Percentiles rank a stretch among this genome's conserved stretches.
phyloP scores from a whole-genome alignment of 179 eudicot species.

The Spinacia oleracea region DNA sequence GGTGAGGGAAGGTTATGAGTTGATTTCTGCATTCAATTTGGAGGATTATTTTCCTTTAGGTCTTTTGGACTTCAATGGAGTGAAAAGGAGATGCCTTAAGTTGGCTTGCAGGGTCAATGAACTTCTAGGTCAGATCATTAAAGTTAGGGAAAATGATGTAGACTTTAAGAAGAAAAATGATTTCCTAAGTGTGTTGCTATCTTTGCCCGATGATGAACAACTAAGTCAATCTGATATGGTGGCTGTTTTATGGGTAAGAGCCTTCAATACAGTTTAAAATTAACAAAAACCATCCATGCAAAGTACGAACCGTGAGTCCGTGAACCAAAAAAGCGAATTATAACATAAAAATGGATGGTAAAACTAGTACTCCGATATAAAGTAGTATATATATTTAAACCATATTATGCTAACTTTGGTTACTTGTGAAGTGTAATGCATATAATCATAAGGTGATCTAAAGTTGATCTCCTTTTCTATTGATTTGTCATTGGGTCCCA shows the following conservation, averaged over 20 bases:
- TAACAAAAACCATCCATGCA: too few relatives aligned
- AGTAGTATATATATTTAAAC: neutral
- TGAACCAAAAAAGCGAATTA: too few relatives aligned
- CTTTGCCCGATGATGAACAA: slow-evolving; percentile 39
- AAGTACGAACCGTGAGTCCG: too few relatives aligned
- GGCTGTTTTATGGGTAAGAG: slow-evolving; percentile 54
- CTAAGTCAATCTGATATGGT: slow-evolving; percentile 39
- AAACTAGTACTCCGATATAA: too few relatives aligned
- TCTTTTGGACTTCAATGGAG: slow-evolving; percentile 40
- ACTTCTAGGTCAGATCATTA: slow-evolving; percentile 37
- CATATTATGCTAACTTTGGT: neutral
- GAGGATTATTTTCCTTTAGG: slow-evolving; percentile 39
- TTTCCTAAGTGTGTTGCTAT: slow-evolving; percentile 41
- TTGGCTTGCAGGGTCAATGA: slow-evolving; percentile 36
- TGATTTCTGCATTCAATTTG: slow-evolving; percentile 41
- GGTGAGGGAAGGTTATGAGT: slow-evolving; percentile 49
- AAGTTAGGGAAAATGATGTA: slow-evolving; percentile 24
- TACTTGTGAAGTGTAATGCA: neutral
- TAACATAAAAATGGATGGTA: neutral
- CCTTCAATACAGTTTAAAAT: neutral
- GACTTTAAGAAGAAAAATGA: slow-evolving; percentile 32
- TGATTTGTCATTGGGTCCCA: slow-evolving; percentile 17
- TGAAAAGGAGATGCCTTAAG: slow-evolving; percentile 41
- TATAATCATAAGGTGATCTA: slow-evolving; percentile 20
- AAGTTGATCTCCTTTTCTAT: slow-evolving; percentile 17